A percentile compares a stretch with the other conserved stretches of the same genome.
phyloP scores from a whole-genome alignment of 495 filamentous ascomycete genomes.

The Penicillium manginii region DNA sequence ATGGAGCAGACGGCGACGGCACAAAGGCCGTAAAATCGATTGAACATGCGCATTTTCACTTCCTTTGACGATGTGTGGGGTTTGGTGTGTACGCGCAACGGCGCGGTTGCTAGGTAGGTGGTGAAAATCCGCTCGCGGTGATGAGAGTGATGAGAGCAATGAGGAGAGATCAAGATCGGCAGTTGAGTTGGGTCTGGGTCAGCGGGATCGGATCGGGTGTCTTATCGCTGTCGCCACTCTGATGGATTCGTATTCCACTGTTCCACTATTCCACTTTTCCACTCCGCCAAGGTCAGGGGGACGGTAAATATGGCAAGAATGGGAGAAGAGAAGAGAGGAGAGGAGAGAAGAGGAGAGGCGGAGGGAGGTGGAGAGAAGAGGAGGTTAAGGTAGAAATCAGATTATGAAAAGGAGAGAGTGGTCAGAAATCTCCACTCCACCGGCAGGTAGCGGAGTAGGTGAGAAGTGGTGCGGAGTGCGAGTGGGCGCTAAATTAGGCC shows the following conservation, averaged over 20 bases:
- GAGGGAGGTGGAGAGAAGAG: no score
- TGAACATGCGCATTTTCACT: conserved; percentile 33
- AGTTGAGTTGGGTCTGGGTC: no score
- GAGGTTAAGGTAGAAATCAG: no score
- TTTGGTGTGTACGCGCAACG: neutral
- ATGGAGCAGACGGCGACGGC: conserved; percentile 39
- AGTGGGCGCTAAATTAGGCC: neutral
- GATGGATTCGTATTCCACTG: neutral
- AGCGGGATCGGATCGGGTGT: neutral
- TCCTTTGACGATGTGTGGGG: no score
- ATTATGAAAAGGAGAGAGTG: no score
- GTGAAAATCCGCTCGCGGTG: neutral
- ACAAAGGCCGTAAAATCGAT: conserved; percentile 40
- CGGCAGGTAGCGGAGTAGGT: neutral
- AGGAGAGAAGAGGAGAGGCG: no score
- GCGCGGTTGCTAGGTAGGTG: neutral
- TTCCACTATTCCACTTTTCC: no score
- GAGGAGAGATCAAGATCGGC: no score
- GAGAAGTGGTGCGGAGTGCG: no score
- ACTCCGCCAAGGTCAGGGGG: no score
- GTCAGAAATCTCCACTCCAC: neutral
- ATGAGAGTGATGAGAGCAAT: neutral
- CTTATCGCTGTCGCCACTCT: neutral
- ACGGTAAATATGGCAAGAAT: no score
- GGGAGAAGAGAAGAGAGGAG: no score